Base-by-base conservation (phyloP, 1,139 yeast genomes). In the Sugiyamaella neomexicana region DNA sequence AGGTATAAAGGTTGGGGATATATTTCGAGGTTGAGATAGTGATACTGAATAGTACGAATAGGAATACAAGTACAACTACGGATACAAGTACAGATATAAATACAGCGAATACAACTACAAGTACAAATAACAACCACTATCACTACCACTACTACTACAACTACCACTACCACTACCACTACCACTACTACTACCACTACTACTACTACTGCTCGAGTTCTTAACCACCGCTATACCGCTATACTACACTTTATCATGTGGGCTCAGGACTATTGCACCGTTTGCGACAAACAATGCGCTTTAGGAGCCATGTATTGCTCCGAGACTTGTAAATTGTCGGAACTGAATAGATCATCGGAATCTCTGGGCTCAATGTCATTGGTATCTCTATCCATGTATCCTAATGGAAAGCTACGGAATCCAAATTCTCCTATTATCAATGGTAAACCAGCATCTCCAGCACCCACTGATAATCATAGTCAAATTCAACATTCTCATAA, bases 221-320 rank as follows among this genome's bases (percentile, higher is more conserved):
- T n/a, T n/a, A n/a, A n/a, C n/a, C n/a, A n/a, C n/a, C n/a, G n/a
- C n/a, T n/a, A n/a, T n/a, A n/a, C n/a, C n/a, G n/a, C n/a, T n/a
- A 37, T 31, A 31, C 36, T 31, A 10, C n/a, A n/a, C n/a, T n/a
- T 16, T 2, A 41, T 31, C 13, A 71, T 70, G 69, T 73, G 77
- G 76, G 61, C 72, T 41, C 73, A 68, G 58, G 77, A 73, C 60
- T 73, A 62, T 60, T 73, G 77, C 69, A 68, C 75, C 51, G 77
- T 73, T 50, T 73, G 77, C 66, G 76, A 74, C 64, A 73, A 72
- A 61, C 75, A 72, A 60, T 73, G 75, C 62, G 63, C 68, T 16
- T 59, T 62, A 13, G 75, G 72, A 37, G 59, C 67, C 23, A 70
- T 73, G 56, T 72, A 73, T 69, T 73, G 77, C 67, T 72, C 75